A percentile compares a stretch with the other conserved stretches of the same genome.
phyloP scores from a whole-genome alignment of 208 protist genomes.

The Naegleria lovaniensis region DNA sequence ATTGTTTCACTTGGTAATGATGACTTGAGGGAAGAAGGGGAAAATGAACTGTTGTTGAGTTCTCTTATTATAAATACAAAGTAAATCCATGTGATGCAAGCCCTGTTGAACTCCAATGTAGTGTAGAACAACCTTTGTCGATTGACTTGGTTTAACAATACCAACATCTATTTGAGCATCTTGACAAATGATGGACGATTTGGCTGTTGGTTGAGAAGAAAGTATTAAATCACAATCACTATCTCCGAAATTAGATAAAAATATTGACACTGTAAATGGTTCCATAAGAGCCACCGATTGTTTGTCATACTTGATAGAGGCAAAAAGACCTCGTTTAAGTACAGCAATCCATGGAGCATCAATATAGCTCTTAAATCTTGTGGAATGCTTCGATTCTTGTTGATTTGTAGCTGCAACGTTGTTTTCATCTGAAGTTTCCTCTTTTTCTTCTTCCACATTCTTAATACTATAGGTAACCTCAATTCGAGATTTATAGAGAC shows the following conservation, averaged over 20 bases:
- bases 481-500: background rate
- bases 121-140: background rate
- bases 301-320: background rate
- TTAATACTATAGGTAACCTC: background rate
- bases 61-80: slow-evolving; percentile 14
- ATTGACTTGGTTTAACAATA: background rate
- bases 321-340: background rate
- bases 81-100: background rate
- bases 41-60: slow-evolving; percentile 8
- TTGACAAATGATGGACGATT: background rate
- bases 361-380: background rate
- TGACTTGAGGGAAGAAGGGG: background rate
- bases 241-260: background rate
- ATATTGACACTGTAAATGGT: background rate
- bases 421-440: too few species aligned
- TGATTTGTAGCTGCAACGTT: background rate
- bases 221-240: slow-evolving; percentile 2
- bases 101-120: slow-evolving; percentile 2
- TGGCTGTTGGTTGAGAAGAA: background rate
- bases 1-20: background rate
- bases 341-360: background rate
- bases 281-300: background rate
- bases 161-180: background rate
- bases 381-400: background rate
- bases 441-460: background rate